A percentile compares a stretch with the other conserved stretches of the same genome.
phyloP scores from a whole-genome alignment of 2,329 filamentous ascomycete genomes.

The Sclerotinia trifoliorum region DNA sequence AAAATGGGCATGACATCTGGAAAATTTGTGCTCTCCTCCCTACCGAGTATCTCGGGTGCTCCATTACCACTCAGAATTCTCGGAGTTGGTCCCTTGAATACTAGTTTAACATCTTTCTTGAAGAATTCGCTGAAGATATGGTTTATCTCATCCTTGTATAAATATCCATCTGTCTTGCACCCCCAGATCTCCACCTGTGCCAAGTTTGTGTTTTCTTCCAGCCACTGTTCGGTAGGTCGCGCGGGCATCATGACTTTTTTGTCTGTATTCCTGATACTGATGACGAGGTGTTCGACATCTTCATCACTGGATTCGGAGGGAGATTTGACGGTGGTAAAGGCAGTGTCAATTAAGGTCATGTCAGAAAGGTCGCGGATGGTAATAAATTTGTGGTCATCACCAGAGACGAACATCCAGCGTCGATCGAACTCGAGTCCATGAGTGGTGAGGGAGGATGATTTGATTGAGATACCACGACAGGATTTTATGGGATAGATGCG shows the following conservation, averaged over 20 bases:
- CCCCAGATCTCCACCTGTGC: slow-evolving; percentile 57
- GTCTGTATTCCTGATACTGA: slow-evolving; percentile 45
- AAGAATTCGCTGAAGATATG: slow-evolving; percentile 55
- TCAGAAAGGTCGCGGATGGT: slow-evolving; percentile 60
- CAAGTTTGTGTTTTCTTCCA: slow-evolving; percentile 51
- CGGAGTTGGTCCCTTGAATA: slow-evolving; percentile 60
- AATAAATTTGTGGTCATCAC: slow-evolving; percentile 51
- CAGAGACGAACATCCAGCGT: slow-evolving; percentile 64
- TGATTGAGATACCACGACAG: slow-evolving; percentile 59
- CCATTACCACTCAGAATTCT: slow-evolving; percentile 57
- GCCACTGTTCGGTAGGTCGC: slow-evolving; percentile 53
- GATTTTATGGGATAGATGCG: slow-evolving; percentile 66
- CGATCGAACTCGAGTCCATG: slow-evolving; percentile 61
- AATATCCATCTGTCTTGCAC: slow-evolving; percentile 54
- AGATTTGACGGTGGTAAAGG: background rate
- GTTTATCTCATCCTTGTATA: slow-evolving; percentile 53
- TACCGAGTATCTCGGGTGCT: slow-evolving; percentile 52
- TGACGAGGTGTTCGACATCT: slow-evolving; percentile 47
- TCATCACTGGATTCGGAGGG: slow-evolving; percentile 23
- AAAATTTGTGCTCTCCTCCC: slow-evolving; percentile 54
- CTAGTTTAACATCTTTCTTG: slow-evolving; percentile 52
- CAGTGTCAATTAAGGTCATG: slow-evolving; percentile 57
- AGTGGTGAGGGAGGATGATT: slow-evolving; percentile 50
- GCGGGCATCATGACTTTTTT: slow-evolving; percentile 53
- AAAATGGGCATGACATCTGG: slow-evolving; percentile 59